Percentiles rank a stretch among this genome's conserved stretches.
Evolutionary conservation across 192 early-diverging fungal species (phyloP).

Genomic region (Coemansia reversa): DNA sequence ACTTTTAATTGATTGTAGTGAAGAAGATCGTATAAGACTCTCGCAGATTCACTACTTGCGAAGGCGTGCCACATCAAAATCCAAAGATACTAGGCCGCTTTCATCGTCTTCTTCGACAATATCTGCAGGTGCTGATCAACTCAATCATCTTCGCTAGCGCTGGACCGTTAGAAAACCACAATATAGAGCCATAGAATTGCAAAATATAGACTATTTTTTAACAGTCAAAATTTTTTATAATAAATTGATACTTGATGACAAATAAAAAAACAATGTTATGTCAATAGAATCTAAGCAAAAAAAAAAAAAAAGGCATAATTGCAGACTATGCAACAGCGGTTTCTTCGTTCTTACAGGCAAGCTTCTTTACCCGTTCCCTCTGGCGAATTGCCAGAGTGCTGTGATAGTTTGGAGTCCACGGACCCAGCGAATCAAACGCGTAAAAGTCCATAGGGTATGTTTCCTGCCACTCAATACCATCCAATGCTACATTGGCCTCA

Average conservation of each 20-base stretch:
- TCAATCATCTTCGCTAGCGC: too few species aligned
- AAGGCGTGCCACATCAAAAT: slow-evolving; percentile 21
- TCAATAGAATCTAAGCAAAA: too few species aligned
- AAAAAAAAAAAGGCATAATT: too few species aligned
- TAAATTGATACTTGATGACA: too few species aligned
- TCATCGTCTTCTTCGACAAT: background rate
- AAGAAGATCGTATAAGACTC: slow-evolving; percentile 20
- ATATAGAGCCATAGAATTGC: too few species aligned
- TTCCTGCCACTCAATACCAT: slow-evolving; percentile 73
- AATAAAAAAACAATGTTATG: too few species aligned
- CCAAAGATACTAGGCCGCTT: slow-evolving; percentile 1
- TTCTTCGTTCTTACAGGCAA: background rate
- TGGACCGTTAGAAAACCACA: too few species aligned
- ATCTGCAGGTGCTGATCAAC: too few species aligned
- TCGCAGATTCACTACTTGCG: slow-evolving; percentile 24
- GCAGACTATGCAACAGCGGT: background rate
- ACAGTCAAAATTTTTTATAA: too few species aligned
- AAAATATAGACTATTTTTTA: too few species aligned
- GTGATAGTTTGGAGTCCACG: slow-evolving; percentile 90
- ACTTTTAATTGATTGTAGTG: slow-evolving; percentile 24
- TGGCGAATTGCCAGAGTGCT: slow-evolving; percentile 42
- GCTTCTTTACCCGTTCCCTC: slow-evolving; percentile 25
- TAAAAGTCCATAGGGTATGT: slow-evolving; percentile 99
- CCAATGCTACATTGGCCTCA: slow-evolving; percentile 88
- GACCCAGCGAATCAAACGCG: slow-evolving; percentile 81